Evolutionary conservation across 371 early-diverging fungal genomes (phyloP).

Genomic region (Nematocida major): DNA sequence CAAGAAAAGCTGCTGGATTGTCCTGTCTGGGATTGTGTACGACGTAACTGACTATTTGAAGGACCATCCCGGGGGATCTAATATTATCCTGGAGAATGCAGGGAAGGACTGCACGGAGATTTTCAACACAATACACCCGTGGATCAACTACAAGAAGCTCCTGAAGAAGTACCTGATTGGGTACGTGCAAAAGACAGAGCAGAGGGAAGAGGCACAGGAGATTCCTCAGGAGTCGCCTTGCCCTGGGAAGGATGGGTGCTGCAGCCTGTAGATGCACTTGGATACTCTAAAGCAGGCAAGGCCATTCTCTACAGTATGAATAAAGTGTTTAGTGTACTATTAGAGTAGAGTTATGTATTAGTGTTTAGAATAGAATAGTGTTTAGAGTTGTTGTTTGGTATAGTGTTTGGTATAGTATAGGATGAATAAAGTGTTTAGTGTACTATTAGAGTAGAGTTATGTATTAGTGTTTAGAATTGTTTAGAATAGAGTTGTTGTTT

Average conservation of each 20-base stretch:
- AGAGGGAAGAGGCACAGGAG: neutral
- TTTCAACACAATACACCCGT: slow-evolving; percentile 73
- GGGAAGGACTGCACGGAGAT: slow-evolving; percentile 84
- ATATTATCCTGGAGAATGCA: slow-evolving; percentile 78
- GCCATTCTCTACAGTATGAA: no score
- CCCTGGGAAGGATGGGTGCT: no score
- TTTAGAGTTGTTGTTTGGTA: no score
- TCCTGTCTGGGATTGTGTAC: slow-evolving; percentile 79
- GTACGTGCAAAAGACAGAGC: neutral
- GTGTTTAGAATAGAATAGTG: no score
- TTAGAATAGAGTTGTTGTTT: no score
- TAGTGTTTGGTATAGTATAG: neutral
- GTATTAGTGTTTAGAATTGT: no score
- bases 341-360: no score
- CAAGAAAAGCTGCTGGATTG: slow-evolving; percentile 80
- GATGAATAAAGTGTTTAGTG: neutral
- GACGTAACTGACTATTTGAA: slow-evolving; percentile 83
- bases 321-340: neutral
- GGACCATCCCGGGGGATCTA: slow-evolving; percentile 85
- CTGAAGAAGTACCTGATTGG: slow-evolving; percentile 30
- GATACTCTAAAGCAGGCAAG: no score
- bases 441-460: neutral
- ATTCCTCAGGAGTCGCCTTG: no score
- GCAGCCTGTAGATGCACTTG: no score
- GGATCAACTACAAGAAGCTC: slow-evolving; percentile 47